Percentiles rank a stretch among this genome's conserved stretches.
phyloP scores from a whole-genome alignment of 139 green algal species.

The Picochlorum sp. region DNA sequence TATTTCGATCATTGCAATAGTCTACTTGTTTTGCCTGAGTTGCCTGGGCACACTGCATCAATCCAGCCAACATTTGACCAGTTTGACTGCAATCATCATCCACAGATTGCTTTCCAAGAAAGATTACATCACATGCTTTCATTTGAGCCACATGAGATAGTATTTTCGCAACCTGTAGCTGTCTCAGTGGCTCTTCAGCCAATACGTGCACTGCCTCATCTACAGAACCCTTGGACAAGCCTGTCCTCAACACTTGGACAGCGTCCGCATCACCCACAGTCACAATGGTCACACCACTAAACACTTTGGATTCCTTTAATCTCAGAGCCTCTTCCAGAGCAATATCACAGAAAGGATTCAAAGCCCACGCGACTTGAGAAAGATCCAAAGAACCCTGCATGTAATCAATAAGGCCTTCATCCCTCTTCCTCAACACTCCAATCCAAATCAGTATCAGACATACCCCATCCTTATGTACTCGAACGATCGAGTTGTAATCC shows the following conservation, averaged over 20 bases:
- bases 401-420: too few relatives aligned
- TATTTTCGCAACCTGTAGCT: constrained; percentile 65
- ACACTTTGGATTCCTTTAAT: constrained; percentile 63
- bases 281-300: constrained; percentile 77
- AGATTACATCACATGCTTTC: constrained; percentile 50
- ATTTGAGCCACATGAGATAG: constrained; percentile 53
- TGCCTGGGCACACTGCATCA: constrained; percentile 83
- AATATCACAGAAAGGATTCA: constrained; percentile 98
- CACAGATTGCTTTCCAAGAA: constrained; percentile 93
- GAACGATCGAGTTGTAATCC: constrained; percentile 84
- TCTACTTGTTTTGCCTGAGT: constrained; percentile 84
- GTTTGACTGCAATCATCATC: constrained; percentile 87
- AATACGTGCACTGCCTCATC: constrained; percentile 75
- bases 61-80: constrained; percentile 85
- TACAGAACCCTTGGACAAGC: constrained; percentile 76
- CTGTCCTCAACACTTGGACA: constrained; percentile 78
- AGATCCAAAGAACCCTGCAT: constrained; percentile 35
- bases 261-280: constrained; percentile 59
- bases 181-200: constrained; percentile 46
- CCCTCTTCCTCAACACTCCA: not conserved
- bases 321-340: constrained; percentile 85
- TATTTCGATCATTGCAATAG: constrained; percentile 31
- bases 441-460: not conserved
- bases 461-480: constrained; percentile 81
- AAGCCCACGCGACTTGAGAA: constrained; percentile 75